Evolutionary conservation across 176 grass and related monocot genomes (phyloP), one percentile per base, ranked within the genome.

Genomic region (Pontederia paniculata): DNA sequence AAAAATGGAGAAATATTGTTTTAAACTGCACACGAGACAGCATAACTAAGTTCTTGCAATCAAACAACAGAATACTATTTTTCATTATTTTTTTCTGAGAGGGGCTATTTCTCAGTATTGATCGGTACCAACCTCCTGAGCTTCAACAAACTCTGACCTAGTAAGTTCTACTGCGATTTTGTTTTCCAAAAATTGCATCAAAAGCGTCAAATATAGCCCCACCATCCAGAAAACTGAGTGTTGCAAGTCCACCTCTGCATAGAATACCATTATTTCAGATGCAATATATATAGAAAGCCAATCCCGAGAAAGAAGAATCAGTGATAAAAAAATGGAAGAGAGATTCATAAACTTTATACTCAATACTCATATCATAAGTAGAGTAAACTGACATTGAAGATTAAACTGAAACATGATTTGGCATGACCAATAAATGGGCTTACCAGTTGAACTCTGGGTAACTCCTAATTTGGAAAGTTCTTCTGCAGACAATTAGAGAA

Each of bases 181-280:
- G 20, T 95, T 95, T 81, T 95, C 89, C 28, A 95, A 64, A 63
- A 95, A 95, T 28, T 95, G 89, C 71, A 95, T 70, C 65, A 95
- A 71, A 81, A 95, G 89, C 81, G 62, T 84, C 79, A 95, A 81
- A 68, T 95, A 95, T 53, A 95, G 22, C 14, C 84, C 89, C 21
- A 84, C 81, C 22, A 70, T 84, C 89, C 89, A 95, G 56, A 95
- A 77, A 47, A 72, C 73, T 37, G 89, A 88, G 31, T 88, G 89
- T 57, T 88, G 77, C 75, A 95, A 88, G 81, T 95, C 79, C 71
- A 73, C 60, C 84, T 95, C 84, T 95, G 70, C 61, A 68, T 60
- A 80, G 19, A 17, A 74, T 45, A 54, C 43, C 23, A 43, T 17
- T n/a, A 55, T 55, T 45, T 16, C 45, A 17, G n/a, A 8, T 16